Evolutionary conservation across 108 stramenopile species (phyloP).

Genomic region (Skeletonema tropicum): DNA sequence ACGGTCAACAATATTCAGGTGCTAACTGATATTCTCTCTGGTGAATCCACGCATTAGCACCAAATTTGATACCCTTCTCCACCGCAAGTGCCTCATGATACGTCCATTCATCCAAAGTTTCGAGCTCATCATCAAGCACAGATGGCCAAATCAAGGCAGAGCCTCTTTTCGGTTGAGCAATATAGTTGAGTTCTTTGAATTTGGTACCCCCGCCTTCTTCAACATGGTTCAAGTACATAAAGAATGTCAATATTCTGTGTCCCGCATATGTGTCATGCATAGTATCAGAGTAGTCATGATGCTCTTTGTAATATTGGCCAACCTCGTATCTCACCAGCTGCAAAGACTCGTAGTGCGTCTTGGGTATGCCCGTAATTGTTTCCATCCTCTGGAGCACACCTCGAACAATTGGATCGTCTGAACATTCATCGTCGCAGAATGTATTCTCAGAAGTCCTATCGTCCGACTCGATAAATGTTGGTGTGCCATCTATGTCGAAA

Average conservation of each 20-base stretch:
- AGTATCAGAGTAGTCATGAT: constrained; percentile 37
- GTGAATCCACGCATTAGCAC: constrained; percentile 78
- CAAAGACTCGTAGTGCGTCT: constrained; percentile 57
- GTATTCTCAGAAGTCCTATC: constrained; percentile 39
- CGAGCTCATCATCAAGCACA: constrained; percentile 30
- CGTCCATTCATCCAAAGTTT: constrained; percentile 52
- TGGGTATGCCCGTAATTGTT: constrained; percentile 45
- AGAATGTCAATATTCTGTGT: constrained; percentile 63
- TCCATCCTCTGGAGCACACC: constrained; percentile 53
- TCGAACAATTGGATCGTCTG: constrained; percentile 34
- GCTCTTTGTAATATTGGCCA: constrained; percentile 56
- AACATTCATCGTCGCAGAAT: constrained; percentile 40
- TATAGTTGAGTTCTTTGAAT: constrained; percentile 47
- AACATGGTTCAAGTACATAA: constrained; percentile 65
- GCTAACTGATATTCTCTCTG: constrained; percentile 36
- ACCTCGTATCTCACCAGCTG: constrained; percentile 62
- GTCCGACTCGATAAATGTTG: constrained; percentile 15
- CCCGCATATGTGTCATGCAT: constrained; percentile 28
- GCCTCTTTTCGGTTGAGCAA: constrained; percentile 44
- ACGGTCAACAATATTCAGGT: constrained; percentile 27
- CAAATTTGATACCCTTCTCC: constrained; percentile 78
- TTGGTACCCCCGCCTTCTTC: constrained; percentile 65
- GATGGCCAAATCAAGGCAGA: constrained; percentile 71
- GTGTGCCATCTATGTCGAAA: constrained; percentile 18
- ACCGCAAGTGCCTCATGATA: constrained; percentile 73